Evolutionary conservation across 345 rosid species (phyloP).

Genomic region (Sonneratia caseolaris): DNA sequence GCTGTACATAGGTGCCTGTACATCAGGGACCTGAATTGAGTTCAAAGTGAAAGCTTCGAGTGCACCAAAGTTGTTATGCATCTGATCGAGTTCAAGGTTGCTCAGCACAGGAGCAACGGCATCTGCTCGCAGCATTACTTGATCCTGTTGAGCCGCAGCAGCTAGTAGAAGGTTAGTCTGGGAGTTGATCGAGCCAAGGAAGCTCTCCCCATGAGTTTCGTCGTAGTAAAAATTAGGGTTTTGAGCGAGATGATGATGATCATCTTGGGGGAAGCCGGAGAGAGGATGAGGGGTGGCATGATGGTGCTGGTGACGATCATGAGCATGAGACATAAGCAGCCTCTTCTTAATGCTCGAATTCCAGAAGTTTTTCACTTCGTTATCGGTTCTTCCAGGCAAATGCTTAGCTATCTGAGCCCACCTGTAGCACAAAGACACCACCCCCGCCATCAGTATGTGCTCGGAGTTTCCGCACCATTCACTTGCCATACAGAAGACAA

Average conservation of each 20-base stretch:
- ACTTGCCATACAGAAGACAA: neutral
- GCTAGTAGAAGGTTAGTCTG: slow-evolving; percentile 2
- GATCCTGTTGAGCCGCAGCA: slow-evolving; percentile 8
- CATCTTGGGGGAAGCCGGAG: neutral
- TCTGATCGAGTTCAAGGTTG: slow-evolving; percentile 9
- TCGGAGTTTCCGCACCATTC: neutral
- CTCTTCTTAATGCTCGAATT: slow-evolving; percentile 86
- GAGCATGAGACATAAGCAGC: slow-evolving; percentile 44
- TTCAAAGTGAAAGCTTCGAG: neutral
- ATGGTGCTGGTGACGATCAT: slow-evolving; percentile 31
- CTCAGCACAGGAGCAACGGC: neutral
- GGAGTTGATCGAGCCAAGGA: slow-evolving; percentile 3
- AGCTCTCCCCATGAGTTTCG: slow-evolving; percentile 6
- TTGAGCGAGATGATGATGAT: neutral
- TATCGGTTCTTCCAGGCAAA: slow-evolving; percentile 86
- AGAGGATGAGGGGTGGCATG: slow-evolving; percentile 8
- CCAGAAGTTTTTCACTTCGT: slow-evolving; percentile 94
- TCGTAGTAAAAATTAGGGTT: slow-evolving; percentile 3
- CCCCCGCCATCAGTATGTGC: no score
- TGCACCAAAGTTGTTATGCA: neutral
- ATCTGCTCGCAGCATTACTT: neutral
- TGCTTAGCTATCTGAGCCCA: slow-evolving; percentile 93
- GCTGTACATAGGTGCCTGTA: neutral
- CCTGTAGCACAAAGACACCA: slow-evolving; percentile 20
- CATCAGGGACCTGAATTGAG: neutral